Percentiles rank a stretch among this genome's conserved stretches.
Evolutionary conservation across 1,139 yeast species (phyloP).

Genomic region (Geotrichum aggregatum): DNA sequence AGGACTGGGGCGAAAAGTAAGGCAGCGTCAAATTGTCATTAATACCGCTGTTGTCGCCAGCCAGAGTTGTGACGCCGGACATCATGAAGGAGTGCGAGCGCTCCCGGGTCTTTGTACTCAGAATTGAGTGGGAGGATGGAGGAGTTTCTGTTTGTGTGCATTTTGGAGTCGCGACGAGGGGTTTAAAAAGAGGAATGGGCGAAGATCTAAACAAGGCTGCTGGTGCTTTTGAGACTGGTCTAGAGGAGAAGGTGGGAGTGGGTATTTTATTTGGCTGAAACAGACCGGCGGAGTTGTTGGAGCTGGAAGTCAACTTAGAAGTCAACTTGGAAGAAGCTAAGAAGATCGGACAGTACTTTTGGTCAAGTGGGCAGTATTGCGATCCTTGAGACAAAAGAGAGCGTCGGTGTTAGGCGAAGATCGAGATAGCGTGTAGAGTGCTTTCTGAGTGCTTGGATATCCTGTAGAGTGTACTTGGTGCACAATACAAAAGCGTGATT

Average conservation of each 20-base stretch:
- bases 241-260: background rate
- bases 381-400: too few relatives aligned
- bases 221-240: background rate
- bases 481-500: too few relatives aligned
- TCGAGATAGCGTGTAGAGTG: too few relatives aligned
- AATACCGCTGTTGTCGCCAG: background rate
- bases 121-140: too few relatives aligned
- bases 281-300: background rate
- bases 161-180: background rate
- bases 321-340: background rate
- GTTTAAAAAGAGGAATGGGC: background rate
- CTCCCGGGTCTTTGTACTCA: background rate
- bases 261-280: slow-evolving; percentile 2
- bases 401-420: too few relatives aligned
- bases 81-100: background rate
- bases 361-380: too few relatives aligned
- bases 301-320: background rate
- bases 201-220: too few relatives aligned
- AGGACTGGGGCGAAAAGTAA: slow-evolving; percentile 6
- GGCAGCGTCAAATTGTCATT: background rate
- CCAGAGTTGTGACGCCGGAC: too few relatives aligned
- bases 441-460: too few relatives aligned
- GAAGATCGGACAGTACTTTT: too few relatives aligned
- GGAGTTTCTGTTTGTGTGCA: too few relatives aligned
- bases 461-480: too few relatives aligned